A percentile compares a stretch with the other conserved stretches of the same genome.
Evolutionary conservation across 495 filamentous ascomycete species (phyloP).

Genomic region (Aspergillus avenaceus): DNA sequence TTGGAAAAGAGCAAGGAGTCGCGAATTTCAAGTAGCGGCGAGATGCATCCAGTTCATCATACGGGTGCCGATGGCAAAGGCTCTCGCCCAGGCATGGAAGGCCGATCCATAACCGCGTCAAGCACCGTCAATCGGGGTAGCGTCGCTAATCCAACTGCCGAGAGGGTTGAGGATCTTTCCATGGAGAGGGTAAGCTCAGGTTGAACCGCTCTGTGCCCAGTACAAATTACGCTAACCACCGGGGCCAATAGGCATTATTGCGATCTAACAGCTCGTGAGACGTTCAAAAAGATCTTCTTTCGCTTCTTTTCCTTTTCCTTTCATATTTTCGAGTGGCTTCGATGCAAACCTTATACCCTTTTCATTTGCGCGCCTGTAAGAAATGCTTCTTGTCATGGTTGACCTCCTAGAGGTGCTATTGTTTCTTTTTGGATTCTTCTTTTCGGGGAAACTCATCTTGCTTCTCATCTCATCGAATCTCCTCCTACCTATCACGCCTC

Average conservation of each 20-base stretch:
- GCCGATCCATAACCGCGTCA: slow-evolving; percentile 61
- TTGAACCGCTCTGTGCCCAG: slow-evolving; percentile 14
- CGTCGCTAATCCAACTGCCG: slow-evolving; percentile 57
- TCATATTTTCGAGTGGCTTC: slow-evolving; percentile 20
- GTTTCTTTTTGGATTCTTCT: slow-evolving; percentile 4
- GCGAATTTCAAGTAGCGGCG: slow-evolving; percentile 51
- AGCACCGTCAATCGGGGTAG: slow-evolving; percentile 48
- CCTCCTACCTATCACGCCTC: slow-evolving; percentile 4
- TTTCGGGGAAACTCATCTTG: slow-evolving; percentile 6
- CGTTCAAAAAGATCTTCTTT: slow-evolving; percentile 12
- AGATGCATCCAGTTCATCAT: slow-evolving; percentile 40
- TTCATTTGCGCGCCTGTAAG: slow-evolving; percentile 21
- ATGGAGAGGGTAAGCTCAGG: slow-evolving; percentile 58
- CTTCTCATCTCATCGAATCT: slow-evolving; percentile 6
- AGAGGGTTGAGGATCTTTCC: slow-evolving; percentile 62
- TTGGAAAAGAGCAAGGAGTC: slow-evolving; percentile 67
- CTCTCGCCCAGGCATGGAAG: slow-evolving; percentile 44
- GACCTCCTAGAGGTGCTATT: slow-evolving; percentile 10
- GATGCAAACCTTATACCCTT: slow-evolving; percentile 26
- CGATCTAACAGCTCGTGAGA: slow-evolving; percentile 41
- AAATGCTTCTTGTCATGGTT: slow-evolving; percentile 15
- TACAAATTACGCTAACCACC: no score
- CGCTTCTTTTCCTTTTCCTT: slow-evolving; percentile 13
- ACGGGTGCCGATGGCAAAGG: slow-evolving; percentile 25
- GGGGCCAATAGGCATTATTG: slow-evolving; percentile 30